These are phyloP conservation scores for Abrus pulchellus DNA, from an alignment of 306 rosid genomes.

Conservation along the genomic window DNA sequence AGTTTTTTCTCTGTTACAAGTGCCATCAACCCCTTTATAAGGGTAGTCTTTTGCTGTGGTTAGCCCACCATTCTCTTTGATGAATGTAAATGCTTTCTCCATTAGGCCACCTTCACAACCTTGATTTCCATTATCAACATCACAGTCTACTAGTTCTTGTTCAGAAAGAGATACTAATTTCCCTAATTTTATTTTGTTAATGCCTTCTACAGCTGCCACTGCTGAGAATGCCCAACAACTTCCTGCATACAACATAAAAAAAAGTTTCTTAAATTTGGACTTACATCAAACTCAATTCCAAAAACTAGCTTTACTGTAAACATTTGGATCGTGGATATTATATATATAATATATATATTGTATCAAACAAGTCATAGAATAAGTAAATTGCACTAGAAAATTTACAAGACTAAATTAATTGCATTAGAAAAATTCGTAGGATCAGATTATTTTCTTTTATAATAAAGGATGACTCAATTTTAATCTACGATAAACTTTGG, in stretches of 20 bases:
- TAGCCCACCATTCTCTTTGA: constrained; percentile 58
- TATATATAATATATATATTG: too few relatives aligned
- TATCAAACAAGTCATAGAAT: too few relatives aligned
- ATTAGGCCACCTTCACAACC: constrained; percentile 82
- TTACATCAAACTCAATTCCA: too few relatives aligned
- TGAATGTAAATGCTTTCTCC: constrained; percentile 71
- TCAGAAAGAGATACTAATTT: constrained; percentile 70
- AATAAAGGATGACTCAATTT: too few relatives aligned
- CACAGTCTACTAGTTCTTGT: constrained; percentile 81
- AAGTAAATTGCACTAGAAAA: too few relatives aligned
- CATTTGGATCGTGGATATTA: too few relatives aligned
- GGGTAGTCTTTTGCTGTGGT: constrained; percentile 61
- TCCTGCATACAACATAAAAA: constrained; percentile 49
- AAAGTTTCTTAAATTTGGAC: too few relatives aligned
- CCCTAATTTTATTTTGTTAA: constrained; percentile 71
- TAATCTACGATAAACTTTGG: too few relatives aligned
- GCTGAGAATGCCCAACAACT: constrained; percentile 92
- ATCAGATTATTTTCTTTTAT: too few relatives aligned
- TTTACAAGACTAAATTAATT: too few relatives aligned
- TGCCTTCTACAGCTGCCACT: constrained; percentile 86
- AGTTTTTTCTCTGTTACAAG: constrained; percentile 51
- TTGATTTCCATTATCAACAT: constrained; percentile 57
- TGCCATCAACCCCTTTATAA: constrained; percentile 58
- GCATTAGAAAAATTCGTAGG: too few relatives aligned
- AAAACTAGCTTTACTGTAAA: too few relatives aligned